These are phyloP conservation scores for Cladobotryum protrusum DNA, from an alignment of 2,329 filamentous ascomycete genomes.

Conservation along the genomic window DNA sequence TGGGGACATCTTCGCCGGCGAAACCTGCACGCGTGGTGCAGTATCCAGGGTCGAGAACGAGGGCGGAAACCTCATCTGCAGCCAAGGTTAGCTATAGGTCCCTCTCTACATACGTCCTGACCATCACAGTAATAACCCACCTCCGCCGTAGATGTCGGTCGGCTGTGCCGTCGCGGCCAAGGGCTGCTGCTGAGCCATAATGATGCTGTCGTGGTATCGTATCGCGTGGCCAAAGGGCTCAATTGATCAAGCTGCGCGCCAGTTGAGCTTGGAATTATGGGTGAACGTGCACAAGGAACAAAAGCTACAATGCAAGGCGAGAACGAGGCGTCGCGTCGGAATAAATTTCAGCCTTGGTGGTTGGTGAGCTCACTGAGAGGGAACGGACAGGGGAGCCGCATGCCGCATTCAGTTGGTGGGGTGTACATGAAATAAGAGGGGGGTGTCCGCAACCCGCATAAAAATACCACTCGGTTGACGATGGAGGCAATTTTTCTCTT, in stretches of 20 bases:
- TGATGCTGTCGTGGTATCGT: slow-evolving; percentile 13
- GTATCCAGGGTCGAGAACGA: slow-evolving; percentile 93
- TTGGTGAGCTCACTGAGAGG: slow-evolving; percentile 1
- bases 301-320: neutral
- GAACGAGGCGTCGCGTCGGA: slow-evolving; percentile 22
- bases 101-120: neutral
- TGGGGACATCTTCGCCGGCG: slow-evolving; percentile 94
- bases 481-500: slow-evolving; percentile 2
- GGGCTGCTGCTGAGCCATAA: slow-evolving; percentile 53
- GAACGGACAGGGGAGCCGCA: slow-evolving; percentile 6
- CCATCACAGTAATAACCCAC: slow-evolving; percentile 28
- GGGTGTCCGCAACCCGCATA: slow-evolving; percentile 5
- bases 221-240: slow-evolving; percentile 13
- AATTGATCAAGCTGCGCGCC: slow-evolving; percentile 22
- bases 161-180: slow-evolving; percentile 51
- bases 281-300: slow-evolving; percentile 11
- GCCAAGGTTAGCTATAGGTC: neutral
- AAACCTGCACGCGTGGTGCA: slow-evolving; percentile 89
- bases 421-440: slow-evolving; percentile 11
- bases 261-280: slow-evolving; percentile 18
- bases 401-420: slow-evolving; percentile 12
- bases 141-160: slow-evolving; percentile 59
- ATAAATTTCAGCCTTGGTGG: slow-evolving; percentile 26
- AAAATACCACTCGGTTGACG: neutral
- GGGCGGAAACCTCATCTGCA: slow-evolving; percentile 90